Base-by-base conservation (phyloP, 2,329 filamentous ascomycete genomes). In the Penicillium decumbens region DNA sequence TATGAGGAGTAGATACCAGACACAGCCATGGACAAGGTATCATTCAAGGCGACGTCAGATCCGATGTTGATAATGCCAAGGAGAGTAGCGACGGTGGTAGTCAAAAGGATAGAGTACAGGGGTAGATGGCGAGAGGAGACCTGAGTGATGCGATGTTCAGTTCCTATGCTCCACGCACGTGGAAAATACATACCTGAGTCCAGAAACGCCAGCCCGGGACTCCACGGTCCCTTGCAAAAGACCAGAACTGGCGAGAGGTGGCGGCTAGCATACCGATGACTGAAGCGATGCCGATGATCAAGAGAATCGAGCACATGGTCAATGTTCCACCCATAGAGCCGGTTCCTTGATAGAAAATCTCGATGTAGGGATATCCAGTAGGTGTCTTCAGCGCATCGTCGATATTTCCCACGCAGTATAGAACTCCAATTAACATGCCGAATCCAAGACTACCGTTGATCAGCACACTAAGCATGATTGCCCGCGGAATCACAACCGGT, bases 291-390 rank as follows among this genome's bases (percentile, higher is more conserved):
- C 15, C 32, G 10, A 35, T 35, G 5, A 35, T 35, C n/a, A 35
- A 8, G 1, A 35, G 32, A 18, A 35, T 35, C 3, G 32, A 35
- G 32, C 32, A 35, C 32, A 35, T 35, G 1, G 32, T 18, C 15
- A 35, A 20, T 9, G 32, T 20, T 9, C 32, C 32, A 3, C 32
- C 15, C 29, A 43, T 38, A 6, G 39, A 47, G 9, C 59, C 54
- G 1, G 73, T 74, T 33, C 71, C 72, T 45, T 74, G 58, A 44
- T 65, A 64, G 53, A 82, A 79, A 30, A 65, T 61, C 24, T 64
- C 55, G 40, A 72, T 65, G 20, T 66, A 71, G 5, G 67, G 66
- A 41, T 66, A 67, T 6, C 60, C 62, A 3, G 67, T 68, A 7
- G 61, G 58, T 4, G 62, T 56, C 6, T 47, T 37, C 20, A 70